These are phyloP conservation scores for Eucalyptus shirleyi DNA, from an alignment of 345 rosid species.

Conservation along the genomic window DNA sequence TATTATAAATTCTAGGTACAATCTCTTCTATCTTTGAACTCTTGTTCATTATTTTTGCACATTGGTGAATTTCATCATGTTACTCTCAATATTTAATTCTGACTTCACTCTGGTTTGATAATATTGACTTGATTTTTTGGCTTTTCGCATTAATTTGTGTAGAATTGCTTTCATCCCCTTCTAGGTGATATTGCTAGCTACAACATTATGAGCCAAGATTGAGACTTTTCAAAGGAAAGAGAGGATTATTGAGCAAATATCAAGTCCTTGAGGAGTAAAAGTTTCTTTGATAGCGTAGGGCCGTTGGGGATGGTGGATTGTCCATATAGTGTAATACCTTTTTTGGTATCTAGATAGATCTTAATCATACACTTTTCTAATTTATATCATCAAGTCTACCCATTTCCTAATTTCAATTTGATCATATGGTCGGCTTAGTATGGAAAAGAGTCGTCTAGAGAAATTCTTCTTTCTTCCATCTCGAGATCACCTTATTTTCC, in stretches of 20 bases:
- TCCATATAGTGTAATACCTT: not conserved
- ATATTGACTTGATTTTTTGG: not conserved
- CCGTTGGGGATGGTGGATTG: not conserved
- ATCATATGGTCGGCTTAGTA: not conserved
- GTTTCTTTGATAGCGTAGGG: not conserved
- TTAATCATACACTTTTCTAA: not conserved
- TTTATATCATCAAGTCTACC: not conserved
- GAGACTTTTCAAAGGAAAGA: not conserved
- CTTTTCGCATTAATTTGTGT: not conserved
- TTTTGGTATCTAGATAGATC: not conserved
- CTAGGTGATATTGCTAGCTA: not conserved
- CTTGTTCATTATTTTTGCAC: not conserved
- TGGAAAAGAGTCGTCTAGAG: not conserved
- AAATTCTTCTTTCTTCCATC: not conserved
- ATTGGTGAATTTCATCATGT: not conserved
- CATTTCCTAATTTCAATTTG: not conserved
- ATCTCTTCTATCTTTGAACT: not conserved
- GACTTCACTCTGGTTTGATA: not conserved
- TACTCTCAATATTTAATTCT: not conserved
- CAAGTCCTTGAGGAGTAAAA: not conserved
- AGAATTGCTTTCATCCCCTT: not conserved
- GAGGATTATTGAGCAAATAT: not conserved
- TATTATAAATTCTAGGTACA: too few species aligned
- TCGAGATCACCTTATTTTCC: not conserved
- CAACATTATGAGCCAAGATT: not conserved